Conservation (phyloP, 352 stramenopile species). For the Globisporangium okanoganense region DNA sequence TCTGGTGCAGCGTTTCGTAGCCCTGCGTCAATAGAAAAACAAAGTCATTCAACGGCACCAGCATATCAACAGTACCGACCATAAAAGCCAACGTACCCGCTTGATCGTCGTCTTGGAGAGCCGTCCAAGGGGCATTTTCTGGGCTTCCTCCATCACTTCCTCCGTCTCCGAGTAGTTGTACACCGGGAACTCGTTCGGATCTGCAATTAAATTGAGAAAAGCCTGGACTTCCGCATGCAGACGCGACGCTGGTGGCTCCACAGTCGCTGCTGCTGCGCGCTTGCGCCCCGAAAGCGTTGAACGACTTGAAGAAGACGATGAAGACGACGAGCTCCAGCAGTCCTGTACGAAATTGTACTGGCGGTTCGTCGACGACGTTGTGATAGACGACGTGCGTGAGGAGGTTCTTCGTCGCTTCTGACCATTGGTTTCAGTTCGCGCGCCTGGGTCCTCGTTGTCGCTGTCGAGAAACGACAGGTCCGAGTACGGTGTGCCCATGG, state of each 20-base stretch:
- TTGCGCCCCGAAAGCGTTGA: neutral
- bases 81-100: conserved; percentile 25
- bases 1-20: conserved; percentile 57
- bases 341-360: conserved; percentile 11
- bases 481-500: conserved; percentile 36
- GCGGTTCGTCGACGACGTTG: neutral
- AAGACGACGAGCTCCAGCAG: conserved; percentile 5
- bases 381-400: neutral
- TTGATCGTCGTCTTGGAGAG: conserved; percentile 60
- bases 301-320: neutral
- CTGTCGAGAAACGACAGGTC: conserved; percentile 29
- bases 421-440: conserved; percentile 7
- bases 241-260: conserved; percentile 28
- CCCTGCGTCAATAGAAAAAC: conserved; percentile 24
- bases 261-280: neutral
- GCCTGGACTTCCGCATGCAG: conserved; percentile 44
- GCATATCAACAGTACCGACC: neutral
- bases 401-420: conserved; percentile 14
- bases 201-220: conserved; percentile 25
- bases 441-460: conserved; percentile 25
- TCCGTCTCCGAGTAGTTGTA: conserved; percentile 35
- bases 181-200: conserved; percentile 28
- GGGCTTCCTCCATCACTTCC: conserved; percentile 35
- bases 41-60: neutral
- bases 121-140: conserved; percentile 48